Conservation (phyloP, 352 stramenopile species). For the Phytopythium oedochilum region DNA sequence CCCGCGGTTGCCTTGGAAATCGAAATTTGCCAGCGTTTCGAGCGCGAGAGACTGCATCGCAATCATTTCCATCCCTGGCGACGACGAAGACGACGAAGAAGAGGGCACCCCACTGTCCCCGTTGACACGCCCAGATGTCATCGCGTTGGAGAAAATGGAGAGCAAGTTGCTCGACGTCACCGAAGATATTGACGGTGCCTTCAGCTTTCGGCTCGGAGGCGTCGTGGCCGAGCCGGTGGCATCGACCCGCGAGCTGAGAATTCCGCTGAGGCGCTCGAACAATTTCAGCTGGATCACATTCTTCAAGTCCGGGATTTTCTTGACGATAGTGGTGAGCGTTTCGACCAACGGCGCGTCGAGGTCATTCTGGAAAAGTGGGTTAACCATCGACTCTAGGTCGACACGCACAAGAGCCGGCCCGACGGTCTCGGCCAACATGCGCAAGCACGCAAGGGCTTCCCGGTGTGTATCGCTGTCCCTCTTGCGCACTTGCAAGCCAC, state of each 20-base stretch:
- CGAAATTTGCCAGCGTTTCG: conserved; percentile 82
- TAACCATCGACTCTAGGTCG: conserved; percentile 78
- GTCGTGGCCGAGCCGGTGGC: conserved; percentile 34
- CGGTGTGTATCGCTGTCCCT: conserved; percentile 83
- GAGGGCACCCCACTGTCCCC: conserved; percentile 10
- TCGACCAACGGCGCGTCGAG: conserved; percentile 78
- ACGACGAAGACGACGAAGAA: conserved; percentile 23
- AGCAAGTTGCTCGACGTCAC: conserved; percentile 65
- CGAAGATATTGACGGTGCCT: conserved; percentile 69
- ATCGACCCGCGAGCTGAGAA: conserved; percentile 59
- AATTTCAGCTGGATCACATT: conserved; percentile 78
- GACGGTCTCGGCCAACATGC: conserved; percentile 78
- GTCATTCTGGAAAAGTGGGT: conserved; percentile 79
- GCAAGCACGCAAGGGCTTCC: conserved; percentile 75
- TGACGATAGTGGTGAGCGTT: conserved; percentile 80
- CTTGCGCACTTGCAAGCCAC: conserved; percentile 77
- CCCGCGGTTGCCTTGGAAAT: conserved; percentile 80
- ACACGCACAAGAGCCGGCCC: conserved; percentile 69
- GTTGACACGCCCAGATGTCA: conserved; percentile 2
- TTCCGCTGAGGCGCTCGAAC: conserved; percentile 76
- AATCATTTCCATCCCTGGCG: conserved; percentile 32
- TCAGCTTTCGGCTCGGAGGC: conserved; percentile 56
- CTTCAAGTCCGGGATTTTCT: conserved; percentile 76
- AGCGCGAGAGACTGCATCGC: conserved; percentile 80
- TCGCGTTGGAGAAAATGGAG: conserved; percentile 59